Evolutionary conservation across 2,329 filamentous ascomycete genomes (phyloP).

Genomic region (Penicillium palitans): DNA sequence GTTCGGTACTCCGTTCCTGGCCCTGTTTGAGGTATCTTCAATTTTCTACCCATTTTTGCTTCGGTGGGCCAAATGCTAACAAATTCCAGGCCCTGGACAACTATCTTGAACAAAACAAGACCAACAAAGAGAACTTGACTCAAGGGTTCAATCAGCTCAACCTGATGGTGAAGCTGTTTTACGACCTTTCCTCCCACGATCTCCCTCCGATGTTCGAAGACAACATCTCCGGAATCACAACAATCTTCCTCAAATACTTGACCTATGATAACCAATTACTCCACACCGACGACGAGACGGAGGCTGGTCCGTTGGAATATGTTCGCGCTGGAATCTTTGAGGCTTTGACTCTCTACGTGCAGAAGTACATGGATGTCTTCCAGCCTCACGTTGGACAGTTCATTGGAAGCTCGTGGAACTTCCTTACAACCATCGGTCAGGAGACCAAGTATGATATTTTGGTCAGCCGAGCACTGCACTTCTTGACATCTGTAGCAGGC

Average conservation of each 20-base stretch:
- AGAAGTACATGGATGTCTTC: slow-evolving; percentile 96
- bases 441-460: slow-evolving; percentile 93
- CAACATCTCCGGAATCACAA: slow-evolving; percentile 73
- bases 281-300: slow-evolving; percentile 82
- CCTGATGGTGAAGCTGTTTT: slow-evolving; percentile 86
- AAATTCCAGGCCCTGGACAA: slow-evolving; percentile 46
- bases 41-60: background rate
- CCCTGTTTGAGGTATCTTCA: slow-evolving; percentile 67
- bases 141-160: slow-evolving; percentile 83
- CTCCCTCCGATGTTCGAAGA: slow-evolving; percentile 93
- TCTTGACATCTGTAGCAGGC: slow-evolving; percentile 84
- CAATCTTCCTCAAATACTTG: slow-evolving; percentile 87
- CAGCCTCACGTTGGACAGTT: slow-evolving; percentile 77
- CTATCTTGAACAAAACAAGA: slow-evolving; percentile 69
- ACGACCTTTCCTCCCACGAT: slow-evolving; percentile 97
- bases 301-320: slow-evolving; percentile 79
- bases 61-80: slow-evolving; percentile 14
- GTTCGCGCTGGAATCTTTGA: slow-evolving; percentile 95
- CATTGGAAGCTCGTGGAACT: slow-evolving; percentile 84
- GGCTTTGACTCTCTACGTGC: slow-evolving; percentile 80
- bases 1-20: slow-evolving; percentile 81
- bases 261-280: slow-evolving; percentile 82
- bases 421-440: slow-evolving; percentile 80
- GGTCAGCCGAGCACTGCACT: slow-evolving; percentile 91
- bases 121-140: slow-evolving; percentile 72